Evolutionary conservation across 2,329 filamentous ascomycete species (phyloP).

Genomic region (Bipolaris sorokiniana): DNA sequence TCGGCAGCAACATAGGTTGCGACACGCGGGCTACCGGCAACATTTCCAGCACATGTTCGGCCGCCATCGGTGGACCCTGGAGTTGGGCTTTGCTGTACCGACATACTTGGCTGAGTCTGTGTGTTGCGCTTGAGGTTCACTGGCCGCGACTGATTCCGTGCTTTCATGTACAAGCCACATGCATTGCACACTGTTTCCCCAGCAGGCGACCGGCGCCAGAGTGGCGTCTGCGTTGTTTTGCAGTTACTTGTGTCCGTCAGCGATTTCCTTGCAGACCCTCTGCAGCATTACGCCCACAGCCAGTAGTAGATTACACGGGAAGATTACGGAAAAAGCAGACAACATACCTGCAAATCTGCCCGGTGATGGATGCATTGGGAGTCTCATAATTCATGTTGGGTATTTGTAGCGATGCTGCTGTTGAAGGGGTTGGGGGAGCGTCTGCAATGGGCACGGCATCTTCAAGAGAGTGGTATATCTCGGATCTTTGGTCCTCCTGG

Average conservation of each 20-base stretch:
- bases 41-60: slow-evolving; percentile 49
- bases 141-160: slow-evolving; percentile 86
- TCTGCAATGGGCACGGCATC: slow-evolving; percentile 44
- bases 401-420: slow-evolving; percentile 27
- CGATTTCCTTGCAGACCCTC: slow-evolving; percentile 11
- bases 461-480: slow-evolving; percentile 51
- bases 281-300: slow-evolving; percentile 7
- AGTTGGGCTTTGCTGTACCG: slow-evolving; percentile 50
- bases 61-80: slow-evolving; percentile 47
- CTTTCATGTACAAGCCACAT: slow-evolving; percentile 92
- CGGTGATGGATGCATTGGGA: slow-evolving; percentile 54
- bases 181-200: slow-evolving; percentile 98
- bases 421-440: slow-evolving; percentile 29
- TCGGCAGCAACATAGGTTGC: slow-evolving; percentile 80
- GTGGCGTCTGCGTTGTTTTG: slow-evolving; percentile 86
- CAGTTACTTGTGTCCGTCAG: slow-evolving; percentile 73
- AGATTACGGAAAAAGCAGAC: slow-evolving; percentile 31
- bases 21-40: slow-evolving; percentile 49
- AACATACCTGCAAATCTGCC: slow-evolving; percentile 74
- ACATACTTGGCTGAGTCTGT: slow-evolving; percentile 39
- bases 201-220: slow-evolving; percentile 92
- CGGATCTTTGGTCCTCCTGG: slow-evolving; percentile 31
- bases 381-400: slow-evolving; percentile 23
- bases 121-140: slow-evolving; percentile 85
- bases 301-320: slow-evolving; percentile 2